Percentiles rank a stretch among this genome's conserved stretches.
Conservation (phyloP, 1,139 yeast species). For the Pneumocystis canis region DNA sequence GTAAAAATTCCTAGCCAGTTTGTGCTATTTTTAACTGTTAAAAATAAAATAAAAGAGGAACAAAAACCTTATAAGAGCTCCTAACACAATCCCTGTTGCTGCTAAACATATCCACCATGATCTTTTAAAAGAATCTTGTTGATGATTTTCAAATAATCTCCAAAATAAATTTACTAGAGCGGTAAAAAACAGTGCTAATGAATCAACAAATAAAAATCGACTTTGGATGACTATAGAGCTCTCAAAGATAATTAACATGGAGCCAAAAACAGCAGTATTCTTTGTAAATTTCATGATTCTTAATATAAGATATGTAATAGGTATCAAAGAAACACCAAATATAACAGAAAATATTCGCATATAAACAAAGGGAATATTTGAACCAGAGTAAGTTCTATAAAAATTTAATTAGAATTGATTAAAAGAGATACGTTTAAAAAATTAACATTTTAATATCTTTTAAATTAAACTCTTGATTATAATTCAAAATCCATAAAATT, state of each 20-base stretch:
- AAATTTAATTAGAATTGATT: neutral
- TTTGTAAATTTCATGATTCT: conserved; percentile 79
- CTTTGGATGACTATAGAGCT: conserved; percentile 80
- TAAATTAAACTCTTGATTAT: conserved; percentile 60
- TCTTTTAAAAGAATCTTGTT: conserved; percentile 40
- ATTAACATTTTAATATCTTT: conserved; percentile 44
- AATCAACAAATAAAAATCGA: conserved; percentile 75
- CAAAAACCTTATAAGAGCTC: conserved; percentile 44
- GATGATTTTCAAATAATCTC: conserved; percentile 66
- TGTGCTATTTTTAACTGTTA: conserved; percentile 23
- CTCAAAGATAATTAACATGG: conserved; percentile 59
- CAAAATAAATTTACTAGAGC: conserved; percentile 71
- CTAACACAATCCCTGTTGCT: conserved; percentile 68
- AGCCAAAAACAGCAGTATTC: conserved; percentile 51
- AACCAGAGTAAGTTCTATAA: conserved; percentile 26
- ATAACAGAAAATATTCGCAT: conserved; percentile 82
- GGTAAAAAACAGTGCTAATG: conserved; percentile 81
- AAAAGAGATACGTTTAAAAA: neutral
- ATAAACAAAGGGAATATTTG: conserved; percentile 45
- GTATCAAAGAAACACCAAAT: conserved; percentile 65
- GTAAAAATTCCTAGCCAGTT: conserved; percentile 98
- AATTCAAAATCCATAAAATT: conserved; percentile 57
- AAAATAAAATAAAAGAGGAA: neutral
- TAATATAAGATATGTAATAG: conserved; percentile 65
- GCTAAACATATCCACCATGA: conserved; percentile 59